Evolutionary conservation across 2,329 filamentous ascomycete species (phyloP), one percentile per base, ranked within the genome.

Genomic region (Aureobasidium leucospermi): DNA sequence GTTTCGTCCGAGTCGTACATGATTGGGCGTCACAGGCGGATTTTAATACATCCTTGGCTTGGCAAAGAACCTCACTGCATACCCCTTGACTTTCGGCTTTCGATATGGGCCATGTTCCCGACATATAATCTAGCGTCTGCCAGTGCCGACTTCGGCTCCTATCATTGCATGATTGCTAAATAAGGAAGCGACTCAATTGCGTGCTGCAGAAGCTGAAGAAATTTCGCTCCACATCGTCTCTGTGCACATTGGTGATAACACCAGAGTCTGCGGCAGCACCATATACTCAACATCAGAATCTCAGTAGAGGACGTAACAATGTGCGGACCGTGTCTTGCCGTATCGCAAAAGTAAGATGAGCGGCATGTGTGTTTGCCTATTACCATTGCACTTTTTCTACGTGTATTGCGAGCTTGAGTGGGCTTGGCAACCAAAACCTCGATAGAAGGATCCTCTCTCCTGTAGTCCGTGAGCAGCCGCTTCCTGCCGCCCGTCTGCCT

Each of bases 111-210:
- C 3, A 19, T 28, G 19, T n/a, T 15, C 16, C 48, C 34, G 48
- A 41, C 9, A 49, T 28, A 38, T 32, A 19, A 19, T 34, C 28
- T 55, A 55, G 51, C 51, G 51, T 34, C 39, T 4, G 38, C 6
- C n/a, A 32, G 39, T 43, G 39, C 51, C 51, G 51, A 55, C 11
- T 55, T 55, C 39, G 39, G 51, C 38, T 55, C 11, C 29, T 42
- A 34, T 36, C 31, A 8, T 13, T 16, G 5, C 1, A 13, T 34
- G 13, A 28, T 15, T 55, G 16, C 38, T 55, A 34, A 55, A 19
- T 43, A 34, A 36, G 49, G 51, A 43, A 34, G 11, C 39, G 28
- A 6, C 15, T 3, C 19, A n/a, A 55, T 55, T 43, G n/a, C 51
- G 39, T 55, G 39, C 39, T 42, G n/a, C n/a, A 55, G 5, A 11